Base-by-base conservation (phyloP, 352 stramenopile genomes). In the Phytophthora kernoviae region DNA sequence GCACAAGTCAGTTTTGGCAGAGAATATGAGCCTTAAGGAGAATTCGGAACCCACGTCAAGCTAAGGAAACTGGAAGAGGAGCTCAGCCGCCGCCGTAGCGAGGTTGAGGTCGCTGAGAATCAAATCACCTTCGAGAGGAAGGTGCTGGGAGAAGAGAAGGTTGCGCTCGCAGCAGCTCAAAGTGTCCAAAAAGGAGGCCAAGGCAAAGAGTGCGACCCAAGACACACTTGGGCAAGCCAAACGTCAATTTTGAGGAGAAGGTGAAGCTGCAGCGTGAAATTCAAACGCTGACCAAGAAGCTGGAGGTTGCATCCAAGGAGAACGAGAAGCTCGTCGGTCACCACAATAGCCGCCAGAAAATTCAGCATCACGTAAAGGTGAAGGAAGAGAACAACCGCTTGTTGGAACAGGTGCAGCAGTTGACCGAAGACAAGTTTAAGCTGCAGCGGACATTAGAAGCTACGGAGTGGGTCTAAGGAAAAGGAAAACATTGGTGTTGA, bases 341-440 rank as follows among this genome's bases (percentile, higher is more conserved):
- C 33, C 70, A 88, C 62, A 94, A 94, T 56, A 85, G 75, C 34
- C 77, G 81, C 8, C 84, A 94, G 52, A 90, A 88, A 64, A 94
- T 94, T 58, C 84, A 94, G 52, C 81, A 94, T 30, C 82, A 94
- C 44, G 77, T 81, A 45, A 86, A 84, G 42, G 77, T 94, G 15
- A 94, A 94, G 52, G 84, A 92, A 27, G 81, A 94, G 50, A 91
- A 91, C 63, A 94, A 94, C 37, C 75, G 81, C 20, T 57, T 94
- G 15, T 56, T 88, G n/a, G 65, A 80, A 14, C 77, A 91, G n/a
- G 73, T 93, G 18, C 76, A 75, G 8, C 70, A 82, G 18, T 61
- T 91, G 39, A 88, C 78, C 4, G 80, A 91, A 12, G 75, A 89
- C 15, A 87, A 87, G 46, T 66, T 74, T 30, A 84, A 84, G 52